These are phyloP conservation scores for Podospora conica DNA, from an alignment of 495 filamentous ascomycete genomes.

Conservation along the genomic window DNA sequence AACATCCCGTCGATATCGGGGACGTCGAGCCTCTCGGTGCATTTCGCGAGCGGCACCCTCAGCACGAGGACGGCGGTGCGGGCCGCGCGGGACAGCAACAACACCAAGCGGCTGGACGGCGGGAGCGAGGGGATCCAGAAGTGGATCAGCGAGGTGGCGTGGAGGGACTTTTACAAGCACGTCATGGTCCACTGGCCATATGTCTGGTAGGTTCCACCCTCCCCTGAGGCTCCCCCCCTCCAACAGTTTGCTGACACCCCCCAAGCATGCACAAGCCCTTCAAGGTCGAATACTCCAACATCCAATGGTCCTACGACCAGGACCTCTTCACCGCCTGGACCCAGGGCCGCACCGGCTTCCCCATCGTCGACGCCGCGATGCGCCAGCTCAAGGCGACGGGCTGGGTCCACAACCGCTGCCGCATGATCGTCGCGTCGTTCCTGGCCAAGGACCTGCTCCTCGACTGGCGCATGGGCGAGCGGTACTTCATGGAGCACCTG, in stretches of 20 bases:
- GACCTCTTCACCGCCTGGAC: constrained; percentile 69
- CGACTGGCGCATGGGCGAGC: constrained; percentile 88
- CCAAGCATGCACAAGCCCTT: constrained; percentile 87
- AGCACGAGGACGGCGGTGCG: constrained; percentile 69
- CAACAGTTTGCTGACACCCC: background rate
- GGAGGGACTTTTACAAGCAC: constrained; percentile 92
- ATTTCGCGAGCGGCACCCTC: constrained; percentile 71
- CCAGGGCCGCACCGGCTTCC: constrained; percentile 71
- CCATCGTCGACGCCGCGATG: constrained; percentile 91
- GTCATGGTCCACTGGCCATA: constrained; percentile 84
- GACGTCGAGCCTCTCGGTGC: constrained; percentile 72
- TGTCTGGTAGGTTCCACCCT: constrained; percentile 54
- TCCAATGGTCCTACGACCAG: constrained; percentile 71
- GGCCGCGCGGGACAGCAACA: constrained; percentile 61
- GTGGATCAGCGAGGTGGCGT: constrained; percentile 87
- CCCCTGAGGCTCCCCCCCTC: background rate
- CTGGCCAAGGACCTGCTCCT: constrained; percentile 79
- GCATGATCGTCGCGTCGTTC: constrained; percentile 86
- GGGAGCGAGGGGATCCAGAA: constrained; percentile 59
- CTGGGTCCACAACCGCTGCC: constrained; percentile 86
- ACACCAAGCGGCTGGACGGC: constrained; percentile 59
- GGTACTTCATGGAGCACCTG: constrained; percentile 81
- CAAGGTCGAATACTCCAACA: constrained; percentile 78
- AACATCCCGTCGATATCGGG: constrained; percentile 53
- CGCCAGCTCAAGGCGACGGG: constrained; percentile 64